These are phyloP conservation scores for Cercospora sp. DNA, from an alignment of 2,329 filamentous ascomycete genomes.

Conservation along the genomic window DNA sequence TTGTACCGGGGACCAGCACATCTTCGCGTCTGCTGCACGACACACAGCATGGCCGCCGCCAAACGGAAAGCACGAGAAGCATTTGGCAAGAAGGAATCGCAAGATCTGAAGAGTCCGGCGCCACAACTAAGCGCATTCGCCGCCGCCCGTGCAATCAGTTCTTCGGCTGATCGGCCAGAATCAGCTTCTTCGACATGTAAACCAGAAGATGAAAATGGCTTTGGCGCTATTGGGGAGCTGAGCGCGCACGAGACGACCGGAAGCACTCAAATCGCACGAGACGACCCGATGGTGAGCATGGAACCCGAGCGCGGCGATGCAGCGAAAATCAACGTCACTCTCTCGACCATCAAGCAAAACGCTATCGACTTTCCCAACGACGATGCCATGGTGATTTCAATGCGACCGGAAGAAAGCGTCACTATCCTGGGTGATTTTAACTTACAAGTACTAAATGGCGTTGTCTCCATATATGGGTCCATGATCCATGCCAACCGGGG, in stretches of 20 bases:
- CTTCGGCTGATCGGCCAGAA: background rate
- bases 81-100: slow-evolving; percentile 30
- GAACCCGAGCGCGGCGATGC: background rate
- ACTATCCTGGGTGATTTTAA: slow-evolving; percentile 65
- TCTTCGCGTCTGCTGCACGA: slow-evolving; percentile 9
- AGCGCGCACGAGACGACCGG: background rate
- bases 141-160: slow-evolving; percentile 29
- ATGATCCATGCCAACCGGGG: slow-evolving; percentile 50
- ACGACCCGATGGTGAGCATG: background rate
- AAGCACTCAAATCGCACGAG: background rate
- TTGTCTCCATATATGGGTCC: slow-evolving; percentile 66
- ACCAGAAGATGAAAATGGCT: background rate
- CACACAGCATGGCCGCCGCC: slow-evolving; percentile 26
- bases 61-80: slow-evolving; percentile 40
- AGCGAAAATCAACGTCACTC: background rate
- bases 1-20: slow-evolving; percentile 8
- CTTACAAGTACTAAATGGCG: slow-evolving; percentile 61
- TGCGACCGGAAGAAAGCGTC: slow-evolving; percentile 38
- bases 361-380: slow-evolving; percentile 26
- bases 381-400: slow-evolving; percentile 21
- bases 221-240: background rate
- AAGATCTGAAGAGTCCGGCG: background rate
- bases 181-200: background rate
- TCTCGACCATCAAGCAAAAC: slow-evolving; percentile 2
- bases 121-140: slow-evolving; percentile 38